phyloP scores from a whole-genome alignment of 768 basidiomycete species.

The Tylopilus rubrobrunneus region DNA sequence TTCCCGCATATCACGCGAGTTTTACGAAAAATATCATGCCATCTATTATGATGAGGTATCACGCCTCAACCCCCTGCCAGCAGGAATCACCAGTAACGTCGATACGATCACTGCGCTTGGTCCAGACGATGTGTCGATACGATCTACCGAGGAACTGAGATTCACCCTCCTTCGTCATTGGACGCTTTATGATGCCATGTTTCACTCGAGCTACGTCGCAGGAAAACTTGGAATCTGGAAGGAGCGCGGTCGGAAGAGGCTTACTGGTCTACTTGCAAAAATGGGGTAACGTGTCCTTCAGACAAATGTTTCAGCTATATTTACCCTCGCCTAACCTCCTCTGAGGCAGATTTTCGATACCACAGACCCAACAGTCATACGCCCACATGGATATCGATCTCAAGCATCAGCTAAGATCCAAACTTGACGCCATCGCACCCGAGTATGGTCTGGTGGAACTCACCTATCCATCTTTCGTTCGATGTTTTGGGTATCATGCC shows the following conservation, averaged over 20 bases:
- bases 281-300: conserved; percentile 73
- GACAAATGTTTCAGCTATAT: background rate
- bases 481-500: conserved; percentile 86
- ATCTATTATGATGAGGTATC: conserved; percentile 90
- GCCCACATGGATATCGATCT: conserved; percentile 96
- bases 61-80: conserved; percentile 72
- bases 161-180: conserved; percentile 97
- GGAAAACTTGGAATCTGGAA: conserved; percentile 96
- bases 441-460: conserved; percentile 95
- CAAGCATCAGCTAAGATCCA: conserved; percentile 72
- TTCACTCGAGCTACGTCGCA: conserved; percentile 94
- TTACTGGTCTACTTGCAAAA: conserved; percentile 92
- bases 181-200: conserved; percentile 98
- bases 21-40: conserved; percentile 77
- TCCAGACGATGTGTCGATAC: conserved; percentile 83
- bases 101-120: conserved; percentile 50
- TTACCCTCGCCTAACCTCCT: conserved; percentile 7
- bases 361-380: conserved; percentile 91
- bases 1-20: conserved; percentile 80
- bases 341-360: conserved; percentile 78
- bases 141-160: conserved; percentile 82
- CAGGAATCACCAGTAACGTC: conserved; percentile 33
- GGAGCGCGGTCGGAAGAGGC: conserved; percentile 82
- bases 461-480: conserved; percentile 89
- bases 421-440: conserved; percentile 86